These are phyloP conservation scores for Rhodotorula sp. DNA, from an alignment of 1,284 basidiomycete species.

Conservation along the genomic window DNA sequence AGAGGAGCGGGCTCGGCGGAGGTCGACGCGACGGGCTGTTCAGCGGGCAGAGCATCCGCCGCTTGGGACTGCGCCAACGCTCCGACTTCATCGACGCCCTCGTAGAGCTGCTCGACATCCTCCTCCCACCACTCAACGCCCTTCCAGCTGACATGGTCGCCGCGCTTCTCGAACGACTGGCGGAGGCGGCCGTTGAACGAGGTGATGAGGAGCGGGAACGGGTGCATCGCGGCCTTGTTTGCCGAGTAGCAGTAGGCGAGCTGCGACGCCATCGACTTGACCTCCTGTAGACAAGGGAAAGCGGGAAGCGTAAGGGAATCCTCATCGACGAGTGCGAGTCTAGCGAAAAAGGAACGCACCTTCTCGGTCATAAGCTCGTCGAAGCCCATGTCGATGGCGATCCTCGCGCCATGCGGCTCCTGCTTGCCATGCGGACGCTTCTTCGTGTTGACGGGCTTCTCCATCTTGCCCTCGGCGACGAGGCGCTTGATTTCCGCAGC, in stretches of 20 bases:
- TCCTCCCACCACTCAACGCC: slow-evolving; percentile 79
- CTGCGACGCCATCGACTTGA: slow-evolving; percentile 82
- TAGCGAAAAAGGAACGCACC: slow-evolving; percentile 57
- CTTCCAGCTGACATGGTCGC: slow-evolving; percentile 76
- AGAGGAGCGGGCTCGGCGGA: background rate
- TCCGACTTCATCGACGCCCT: slow-evolving; percentile 6
- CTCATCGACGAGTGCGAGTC: background rate
- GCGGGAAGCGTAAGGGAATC: background rate
- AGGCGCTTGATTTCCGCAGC: slow-evolving; percentile 58
- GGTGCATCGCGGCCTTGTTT: slow-evolving; percentile 70
- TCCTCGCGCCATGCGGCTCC: slow-evolving; percentile 60
- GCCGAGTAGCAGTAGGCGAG: slow-evolving; percentile 84
- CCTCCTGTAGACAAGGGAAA: slow-evolving; percentile 63
- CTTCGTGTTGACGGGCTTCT: slow-evolving; percentile 56
- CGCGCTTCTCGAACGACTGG: slow-evolving; percentile 67
- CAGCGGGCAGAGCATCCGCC: background rate
- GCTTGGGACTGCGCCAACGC: background rate
- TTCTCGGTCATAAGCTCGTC: slow-evolving; percentile 93
- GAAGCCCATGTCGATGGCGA: slow-evolving; percentile 90
- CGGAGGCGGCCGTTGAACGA: slow-evolving; percentile 72
- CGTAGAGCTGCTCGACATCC: slow-evolving; percentile 69
- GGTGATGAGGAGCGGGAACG: slow-evolving; percentile 77
- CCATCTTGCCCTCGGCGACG: slow-evolving; percentile 39
- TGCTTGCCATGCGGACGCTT: slow-evolving; percentile 47
- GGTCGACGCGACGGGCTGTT: background rate